Conservation (phyloP, 345 rosid species). For the Combretum micranthum region DNA sequence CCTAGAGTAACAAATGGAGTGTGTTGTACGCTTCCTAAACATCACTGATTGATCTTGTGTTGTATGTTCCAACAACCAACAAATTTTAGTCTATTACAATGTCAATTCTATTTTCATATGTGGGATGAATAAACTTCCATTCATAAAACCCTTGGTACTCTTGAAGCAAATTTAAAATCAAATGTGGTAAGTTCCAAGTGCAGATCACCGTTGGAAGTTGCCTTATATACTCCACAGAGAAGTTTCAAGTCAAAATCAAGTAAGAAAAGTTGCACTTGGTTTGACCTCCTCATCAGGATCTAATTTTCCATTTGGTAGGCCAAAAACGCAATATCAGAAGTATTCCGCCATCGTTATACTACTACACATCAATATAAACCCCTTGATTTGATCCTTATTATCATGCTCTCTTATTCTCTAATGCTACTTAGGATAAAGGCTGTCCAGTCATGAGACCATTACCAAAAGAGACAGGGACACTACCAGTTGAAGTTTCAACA, state of each 20-base stretch:
- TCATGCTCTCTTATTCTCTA: background rate
- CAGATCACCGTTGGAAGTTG: constrained; percentile 24
- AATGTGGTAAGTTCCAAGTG: constrained; percentile 25
- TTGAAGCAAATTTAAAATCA: constrained; percentile 20
- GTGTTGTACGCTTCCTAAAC: too few species aligned
- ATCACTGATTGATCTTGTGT: too few species aligned
- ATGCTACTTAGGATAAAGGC: background rate
- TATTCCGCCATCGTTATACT: constrained; percentile 19
- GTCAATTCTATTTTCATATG: background rate
- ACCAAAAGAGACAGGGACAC: background rate
- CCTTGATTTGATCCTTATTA: constrained; percentile 7
- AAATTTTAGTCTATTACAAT: background rate
- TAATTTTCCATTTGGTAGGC: constrained; percentile 16
- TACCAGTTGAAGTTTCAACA: background rate
- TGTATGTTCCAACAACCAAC: too few species aligned
- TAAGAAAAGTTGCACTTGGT: constrained; percentile 19
- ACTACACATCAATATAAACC: constrained; percentile 29
- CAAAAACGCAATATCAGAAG: constrained; percentile 27
- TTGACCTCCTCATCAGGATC: constrained; percentile 18
- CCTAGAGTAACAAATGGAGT: too few species aligned
- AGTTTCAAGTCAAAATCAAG: constrained; percentile 27
- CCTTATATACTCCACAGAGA: constrained; percentile 25
- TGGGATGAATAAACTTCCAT: background rate
- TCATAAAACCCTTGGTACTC: constrained; percentile 10
- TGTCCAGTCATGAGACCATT: background rate